Percentiles rank a stretch among this genome's conserved stretches.
These are phyloP conservation scores for Puccinia brachypodii DNA, from an alignment of 1,284 basidiomycete genomes.

Conservation along the genomic window DNA sequence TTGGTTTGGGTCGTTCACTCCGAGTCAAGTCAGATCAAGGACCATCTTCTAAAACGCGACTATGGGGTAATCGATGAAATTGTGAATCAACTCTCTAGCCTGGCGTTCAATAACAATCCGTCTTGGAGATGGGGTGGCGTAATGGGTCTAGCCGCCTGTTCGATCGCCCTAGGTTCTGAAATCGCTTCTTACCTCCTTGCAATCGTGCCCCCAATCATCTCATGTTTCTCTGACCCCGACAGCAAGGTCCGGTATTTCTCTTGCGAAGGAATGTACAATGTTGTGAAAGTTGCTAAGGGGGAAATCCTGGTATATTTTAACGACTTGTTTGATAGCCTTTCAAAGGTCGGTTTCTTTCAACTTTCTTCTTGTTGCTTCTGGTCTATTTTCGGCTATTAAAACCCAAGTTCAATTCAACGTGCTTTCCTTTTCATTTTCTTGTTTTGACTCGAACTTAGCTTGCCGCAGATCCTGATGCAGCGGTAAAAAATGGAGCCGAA, in stretches of 20 bases:
- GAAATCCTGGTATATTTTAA: constrained; percentile 98
- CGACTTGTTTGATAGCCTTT: constrained; percentile 93
- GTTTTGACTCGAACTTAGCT: constrained; percentile 64
- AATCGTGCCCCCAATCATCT: constrained; percentile 85
- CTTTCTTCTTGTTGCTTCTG: background rate
- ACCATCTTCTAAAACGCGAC: constrained; percentile 34
- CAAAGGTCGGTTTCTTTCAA: constrained; percentile 69
- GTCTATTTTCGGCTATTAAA: background rate
- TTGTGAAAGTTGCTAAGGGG: constrained; percentile 91
- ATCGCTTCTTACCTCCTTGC: constrained; percentile 90
- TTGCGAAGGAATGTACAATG: constrained; percentile 97
- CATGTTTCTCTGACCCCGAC: constrained; percentile 91
- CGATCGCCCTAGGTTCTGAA: constrained; percentile 90
- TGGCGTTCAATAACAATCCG: constrained; percentile 66
- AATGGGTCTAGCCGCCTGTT: constrained; percentile 92
- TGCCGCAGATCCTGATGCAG: constrained; percentile 90
- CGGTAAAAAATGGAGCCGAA: constrained; percentile 98
- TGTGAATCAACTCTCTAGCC: constrained; percentile 34
- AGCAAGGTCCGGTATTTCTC: constrained; percentile 95
- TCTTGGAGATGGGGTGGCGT: constrained; percentile 92
- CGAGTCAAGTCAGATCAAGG: constrained; percentile 44
- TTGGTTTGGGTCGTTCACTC: background rate
- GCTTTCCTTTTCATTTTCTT: constrained; percentile 17
- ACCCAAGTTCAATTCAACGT: background rate
- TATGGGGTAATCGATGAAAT: constrained; percentile 31